Evolutionary conservation across 2,329 filamentous ascomycete genomes (phyloP).

Genomic region (Talaromyces pinophilus): DNA sequence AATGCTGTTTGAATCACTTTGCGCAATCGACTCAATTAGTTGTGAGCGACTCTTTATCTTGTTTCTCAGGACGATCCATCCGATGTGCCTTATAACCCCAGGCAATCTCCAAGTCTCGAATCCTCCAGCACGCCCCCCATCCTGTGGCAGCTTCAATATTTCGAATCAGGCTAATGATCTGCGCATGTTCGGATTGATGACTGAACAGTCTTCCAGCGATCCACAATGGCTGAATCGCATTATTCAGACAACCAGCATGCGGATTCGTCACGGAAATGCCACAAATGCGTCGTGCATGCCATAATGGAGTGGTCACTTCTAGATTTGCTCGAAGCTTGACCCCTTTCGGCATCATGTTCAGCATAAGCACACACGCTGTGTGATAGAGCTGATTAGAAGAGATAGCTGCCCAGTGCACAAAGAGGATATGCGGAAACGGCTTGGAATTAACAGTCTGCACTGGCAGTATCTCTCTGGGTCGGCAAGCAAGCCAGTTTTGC

Average conservation of each 20-base stretch:
- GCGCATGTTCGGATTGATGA: slow-evolving; percentile 48
- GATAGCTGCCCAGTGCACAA: slow-evolving; percentile 57
- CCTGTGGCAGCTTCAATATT: slow-evolving; percentile 56
- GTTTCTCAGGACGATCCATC: neutral
- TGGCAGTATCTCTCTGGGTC: slow-evolving; percentile 52
- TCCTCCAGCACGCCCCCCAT: slow-evolving; percentile 58
- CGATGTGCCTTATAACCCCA: slow-evolving; percentile 32
- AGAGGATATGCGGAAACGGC: slow-evolving; percentile 57
- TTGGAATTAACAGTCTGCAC: slow-evolving; percentile 47
- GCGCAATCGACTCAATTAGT: neutral
- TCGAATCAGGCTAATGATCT: slow-evolving; percentile 44
- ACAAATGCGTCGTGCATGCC: slow-evolving; percentile 59
- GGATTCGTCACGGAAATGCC: slow-evolving; percentile 59
- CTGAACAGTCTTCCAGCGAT: slow-evolving; percentile 58
- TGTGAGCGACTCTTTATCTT: neutral
- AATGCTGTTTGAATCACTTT: neutral
- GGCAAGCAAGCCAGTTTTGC: slow-evolving; percentile 50
- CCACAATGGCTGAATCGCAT: slow-evolving; percentile 61
- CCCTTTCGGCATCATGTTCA: slow-evolving; percentile 48
- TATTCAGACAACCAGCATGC: slow-evolving; percentile 58
- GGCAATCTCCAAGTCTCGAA: slow-evolving; percentile 51
- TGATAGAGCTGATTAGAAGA: slow-evolving; percentile 61
- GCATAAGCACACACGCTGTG: slow-evolving; percentile 56
- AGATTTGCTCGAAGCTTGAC: slow-evolving; percentile 27
- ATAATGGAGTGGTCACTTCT: slow-evolving; percentile 47